Evolutionary conservation across 306 rosid species (phyloP).

Genomic region (Astragalus glycyphyllos): DNA sequence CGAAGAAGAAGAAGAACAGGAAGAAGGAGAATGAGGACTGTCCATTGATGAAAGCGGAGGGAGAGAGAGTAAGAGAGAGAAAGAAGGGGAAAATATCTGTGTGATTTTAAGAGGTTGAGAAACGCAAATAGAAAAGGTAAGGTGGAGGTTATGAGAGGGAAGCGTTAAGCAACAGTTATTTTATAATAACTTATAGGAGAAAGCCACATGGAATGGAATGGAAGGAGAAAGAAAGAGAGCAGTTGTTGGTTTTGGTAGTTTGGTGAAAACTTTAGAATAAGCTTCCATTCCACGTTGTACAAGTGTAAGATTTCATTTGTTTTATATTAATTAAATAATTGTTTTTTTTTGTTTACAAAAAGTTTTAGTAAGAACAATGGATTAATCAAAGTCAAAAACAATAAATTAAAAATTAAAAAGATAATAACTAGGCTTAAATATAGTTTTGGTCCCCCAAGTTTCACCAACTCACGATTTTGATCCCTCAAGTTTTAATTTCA

Average conservation of each 20-base stretch:
- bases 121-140: conserved; percentile 17
- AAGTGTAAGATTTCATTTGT: background rate
- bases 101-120: conserved; percentile 39
- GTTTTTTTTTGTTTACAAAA: too few species aligned
- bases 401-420: too few species aligned
- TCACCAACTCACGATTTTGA: too few species aligned
- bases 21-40: conserved; percentile 47
- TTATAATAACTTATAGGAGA: conserved; percentile 16
- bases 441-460: too few species aligned
- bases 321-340: too few species aligned
- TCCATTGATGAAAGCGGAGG: conserved; percentile 44
- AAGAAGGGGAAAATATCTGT: background rate
- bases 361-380: too few species aligned
- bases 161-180: conserved; percentile 62
- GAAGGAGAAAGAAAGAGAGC: conserved; percentile 19
- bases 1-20: conserved; percentile 49
- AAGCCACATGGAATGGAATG: background rate
- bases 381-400: too few species aligned
- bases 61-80: conserved; percentile 20
- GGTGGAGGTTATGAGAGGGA: conserved; percentile 36
- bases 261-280: conserved; percentile 24
- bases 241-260: conserved; percentile 50
- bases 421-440: too few species aligned
- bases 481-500: too few species aligned
- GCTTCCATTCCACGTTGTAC: background rate